A percentile compares a stretch with the other conserved stretches of the same genome.
Evolutionary conservation across 2,329 filamentous ascomycete genomes (phyloP).

Genomic region (Colletotrichum melonis): DNA sequence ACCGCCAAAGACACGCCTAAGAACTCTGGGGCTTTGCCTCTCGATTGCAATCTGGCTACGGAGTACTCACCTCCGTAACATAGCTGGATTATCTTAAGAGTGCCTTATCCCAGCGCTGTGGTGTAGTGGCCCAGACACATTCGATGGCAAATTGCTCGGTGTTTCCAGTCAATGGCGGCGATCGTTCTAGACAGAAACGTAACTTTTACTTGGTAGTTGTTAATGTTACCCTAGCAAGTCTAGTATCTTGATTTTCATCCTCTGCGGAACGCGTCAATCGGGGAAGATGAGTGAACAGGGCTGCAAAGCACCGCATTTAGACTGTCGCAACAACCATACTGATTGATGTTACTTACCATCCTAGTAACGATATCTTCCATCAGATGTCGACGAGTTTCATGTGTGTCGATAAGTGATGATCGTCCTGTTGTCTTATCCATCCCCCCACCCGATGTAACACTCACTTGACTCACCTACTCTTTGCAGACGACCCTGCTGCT

Average conservation of each 20-base stretch:
- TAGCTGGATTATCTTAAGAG: background rate
- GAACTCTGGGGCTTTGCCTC: constrained; percentile 18
- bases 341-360: constrained; percentile 47
- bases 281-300: background rate
- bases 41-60: constrained; percentile 38
- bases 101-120: background rate
- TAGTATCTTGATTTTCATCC: background rate
- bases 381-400: constrained; percentile 43
- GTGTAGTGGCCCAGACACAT: background rate
- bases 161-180: background rate
- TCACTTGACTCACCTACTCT: background rate
- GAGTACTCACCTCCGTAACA: too few relatives aligned
- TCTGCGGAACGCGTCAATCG: background rate
- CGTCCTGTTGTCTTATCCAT: constrained; percentile 45
- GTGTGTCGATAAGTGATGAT: constrained; percentile 40
- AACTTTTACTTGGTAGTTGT: background rate
- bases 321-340: constrained; percentile 13
- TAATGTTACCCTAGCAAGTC: background rate
- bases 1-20: too few relatives aligned
- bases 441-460: constrained; percentile 53
- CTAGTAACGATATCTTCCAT: constrained; percentile 43
- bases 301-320: too few relatives aligned
- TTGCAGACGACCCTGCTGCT: background rate
- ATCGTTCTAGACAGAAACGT: background rate
- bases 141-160: background rate